Percentiles rank a stretch among this genome's conserved stretches.
Evolutionary conservation across 2,329 filamentous ascomycete genomes (phyloP).

Genomic region (Didymella keratinophila): DNA sequence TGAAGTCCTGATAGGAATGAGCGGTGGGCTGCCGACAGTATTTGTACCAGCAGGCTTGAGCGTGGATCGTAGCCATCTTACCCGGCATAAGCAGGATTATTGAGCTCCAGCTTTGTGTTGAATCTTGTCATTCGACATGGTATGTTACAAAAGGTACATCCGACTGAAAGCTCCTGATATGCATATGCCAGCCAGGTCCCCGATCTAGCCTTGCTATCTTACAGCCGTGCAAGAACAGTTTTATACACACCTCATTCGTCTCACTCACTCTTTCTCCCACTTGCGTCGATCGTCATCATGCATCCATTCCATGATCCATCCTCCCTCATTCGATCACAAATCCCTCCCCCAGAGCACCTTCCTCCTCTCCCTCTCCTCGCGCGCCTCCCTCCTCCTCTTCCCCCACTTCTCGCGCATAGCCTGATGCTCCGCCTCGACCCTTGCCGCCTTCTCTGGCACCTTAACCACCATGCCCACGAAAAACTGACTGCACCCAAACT

Average conservation of each 20-base stretch:
- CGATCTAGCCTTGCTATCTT: slow-evolving; percentile 14
- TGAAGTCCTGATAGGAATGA: not conserved
- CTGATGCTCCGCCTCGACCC: slow-evolving; percentile 59
- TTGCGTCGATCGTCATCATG: not conserved
- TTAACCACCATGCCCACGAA: slow-evolving; percentile 69
- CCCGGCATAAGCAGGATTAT: not conserved
- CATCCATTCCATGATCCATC: not conserved
- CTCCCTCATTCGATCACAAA: slow-evolving; percentile 47
- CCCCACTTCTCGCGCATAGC: slow-evolving; percentile 68
- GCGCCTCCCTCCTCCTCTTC: slow-evolving; percentile 63
- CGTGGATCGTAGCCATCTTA: not conserved
- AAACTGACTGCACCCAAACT: slow-evolving; percentile 68
- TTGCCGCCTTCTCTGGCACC: slow-evolving; percentile 50
- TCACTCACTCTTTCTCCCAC: not conserved
- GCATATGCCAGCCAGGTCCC: slow-evolving; percentile 12
- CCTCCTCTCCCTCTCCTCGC: slow-evolving; percentile 67
- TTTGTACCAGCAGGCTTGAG: not conserved
- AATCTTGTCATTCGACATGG: slow-evolving; percentile 11
- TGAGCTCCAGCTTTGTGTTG: not conserved
- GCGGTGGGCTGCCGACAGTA: not conserved
- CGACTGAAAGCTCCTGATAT: slow-evolving; percentile 17
- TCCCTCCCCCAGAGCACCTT: slow-evolving; percentile 68
- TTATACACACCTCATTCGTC: slow-evolving; percentile 10
- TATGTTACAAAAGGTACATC: slow-evolving; percentile 20
- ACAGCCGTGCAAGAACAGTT: slow-evolving; percentile 19